Conservation (phyloP, 2,329 filamentous ascomycete species). For the Neofusicoccum laricinum region DNA sequence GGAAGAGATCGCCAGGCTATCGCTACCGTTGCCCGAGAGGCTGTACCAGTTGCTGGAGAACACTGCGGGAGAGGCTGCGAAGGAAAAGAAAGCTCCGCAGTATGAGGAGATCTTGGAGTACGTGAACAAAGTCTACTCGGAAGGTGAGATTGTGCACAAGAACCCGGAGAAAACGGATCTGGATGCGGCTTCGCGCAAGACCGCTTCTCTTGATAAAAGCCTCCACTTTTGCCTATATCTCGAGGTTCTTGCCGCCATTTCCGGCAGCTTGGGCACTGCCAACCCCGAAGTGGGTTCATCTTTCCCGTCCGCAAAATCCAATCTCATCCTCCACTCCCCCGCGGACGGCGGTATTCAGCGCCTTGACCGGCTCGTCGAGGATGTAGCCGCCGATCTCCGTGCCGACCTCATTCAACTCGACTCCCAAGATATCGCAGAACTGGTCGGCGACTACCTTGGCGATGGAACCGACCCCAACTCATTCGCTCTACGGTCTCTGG, state of each 20-base stretch:
- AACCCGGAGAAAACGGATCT: neutral
- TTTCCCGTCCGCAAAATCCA: constrained; percentile 52
- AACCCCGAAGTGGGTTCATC: constrained; percentile 38
- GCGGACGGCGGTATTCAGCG: constrained; percentile 53
- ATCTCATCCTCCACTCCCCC: constrained; percentile 60
- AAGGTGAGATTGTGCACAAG: neutral
- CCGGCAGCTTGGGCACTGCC: constrained; percentile 45
- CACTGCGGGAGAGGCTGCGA: neutral
- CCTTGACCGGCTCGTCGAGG: constrained; percentile 61
- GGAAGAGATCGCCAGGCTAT: neutral
- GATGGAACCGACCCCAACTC: constrained; percentile 55
- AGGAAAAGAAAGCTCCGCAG: neutral
- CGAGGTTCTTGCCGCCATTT: constrained; percentile 51
- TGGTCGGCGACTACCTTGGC: constrained; percentile 68
- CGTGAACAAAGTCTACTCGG: constrained; percentile 2
- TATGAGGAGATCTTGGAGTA: constrained; percentile 2
- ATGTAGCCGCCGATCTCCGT: constrained; percentile 58
- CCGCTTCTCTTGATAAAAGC: neutral
- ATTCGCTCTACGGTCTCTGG: constrained; percentile 40
- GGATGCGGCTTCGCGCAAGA: neutral
- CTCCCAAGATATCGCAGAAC: constrained; percentile 66
- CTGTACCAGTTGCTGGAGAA: constrained; percentile 5
- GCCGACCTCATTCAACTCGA: constrained; percentile 68
- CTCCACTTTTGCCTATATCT: constrained; percentile 7
- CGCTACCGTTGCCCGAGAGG: neutral